Conservation (phyloP, 129 eudicot species). For the Flaveria brownii region DNA sequence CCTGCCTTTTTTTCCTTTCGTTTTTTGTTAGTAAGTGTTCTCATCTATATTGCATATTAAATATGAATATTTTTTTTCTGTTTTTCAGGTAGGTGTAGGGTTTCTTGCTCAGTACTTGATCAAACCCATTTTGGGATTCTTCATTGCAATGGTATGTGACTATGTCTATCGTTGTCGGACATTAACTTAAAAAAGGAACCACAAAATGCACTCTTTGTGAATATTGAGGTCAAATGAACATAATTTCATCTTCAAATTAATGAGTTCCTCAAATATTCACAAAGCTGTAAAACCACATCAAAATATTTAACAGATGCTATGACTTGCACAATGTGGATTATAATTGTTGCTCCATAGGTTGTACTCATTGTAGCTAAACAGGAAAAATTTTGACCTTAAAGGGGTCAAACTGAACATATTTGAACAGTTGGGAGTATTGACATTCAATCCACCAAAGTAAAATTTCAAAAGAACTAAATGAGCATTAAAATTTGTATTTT, state of each 20-base stretch:
- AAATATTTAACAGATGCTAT: not conserved
- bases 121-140: constrained; percentile 84
- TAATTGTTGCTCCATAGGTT: not conserved
- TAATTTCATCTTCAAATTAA: not conserved
- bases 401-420: not conserved
- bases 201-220: not conserved
- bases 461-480: too few relatives aligned
- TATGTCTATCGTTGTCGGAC: not conserved
- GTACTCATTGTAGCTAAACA: not conserved
- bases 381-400: constrained; percentile 1
- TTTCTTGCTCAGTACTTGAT: constrained; percentile 93
- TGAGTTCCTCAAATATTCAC: not conserved
- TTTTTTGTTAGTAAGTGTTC: not conserved
- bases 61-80: constrained; percentile 18
- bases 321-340: not conserved
- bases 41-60: constrained; percentile 11
- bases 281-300: not conserved
- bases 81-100: constrained; percentile 89
- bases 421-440: not conserved
- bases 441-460: not conserved
- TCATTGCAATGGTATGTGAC: constrained; percentile 78
- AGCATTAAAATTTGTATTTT: not conserved
- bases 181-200: not conserved
- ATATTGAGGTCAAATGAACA: constrained; percentile 1
- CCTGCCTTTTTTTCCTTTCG: not conserved